phyloP scores from a whole-genome alignment of 257 asterid species.

The Catharanthus roseus region DNA sequence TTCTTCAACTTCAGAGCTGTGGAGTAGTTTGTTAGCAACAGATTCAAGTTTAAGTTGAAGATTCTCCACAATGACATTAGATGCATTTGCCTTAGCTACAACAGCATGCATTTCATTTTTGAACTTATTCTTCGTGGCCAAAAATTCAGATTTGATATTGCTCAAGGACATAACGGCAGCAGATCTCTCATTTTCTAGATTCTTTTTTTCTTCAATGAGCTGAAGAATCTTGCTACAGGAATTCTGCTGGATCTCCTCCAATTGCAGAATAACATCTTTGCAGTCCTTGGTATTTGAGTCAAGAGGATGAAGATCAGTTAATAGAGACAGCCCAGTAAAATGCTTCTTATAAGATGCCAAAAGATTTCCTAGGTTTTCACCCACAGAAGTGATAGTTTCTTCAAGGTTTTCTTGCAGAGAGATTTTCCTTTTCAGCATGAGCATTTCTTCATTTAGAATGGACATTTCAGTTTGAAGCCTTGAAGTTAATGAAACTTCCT shows the following conservation, averaged over 20 bases:
- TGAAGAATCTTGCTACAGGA: slow-evolving; percentile 35
- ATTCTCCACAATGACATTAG: slow-evolving; percentile 63
- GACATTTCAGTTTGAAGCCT: slow-evolving; percentile 46
- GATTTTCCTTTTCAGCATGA: slow-evolving; percentile 36
- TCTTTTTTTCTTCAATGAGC: slow-evolving; percentile 61
- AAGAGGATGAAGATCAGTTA: slow-evolving; percentile 22
- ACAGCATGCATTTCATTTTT: slow-evolving; percentile 41
- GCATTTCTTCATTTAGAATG: slow-evolving; percentile 40
- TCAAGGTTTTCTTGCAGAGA: slow-evolving; percentile 47
- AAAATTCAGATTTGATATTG: slow-evolving; percentile 54
- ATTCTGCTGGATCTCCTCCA: slow-evolving; percentile 60
- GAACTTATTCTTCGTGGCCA: slow-evolving; percentile 51
- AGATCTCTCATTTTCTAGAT: slow-evolving; percentile 49
- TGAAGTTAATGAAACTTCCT: slow-evolving; percentile 46
- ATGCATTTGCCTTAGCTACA: slow-evolving; percentile 44
- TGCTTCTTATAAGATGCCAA: slow-evolving; percentile 39
- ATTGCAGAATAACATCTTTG: slow-evolving; percentile 42
- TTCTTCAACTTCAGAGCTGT: slow-evolving; percentile 56
- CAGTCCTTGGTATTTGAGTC: slow-evolving; percentile 30
- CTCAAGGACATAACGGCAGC: slow-evolving; percentile 47
- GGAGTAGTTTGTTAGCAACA: slow-evolving; percentile 49
- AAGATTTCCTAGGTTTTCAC: slow-evolving; percentile 43
- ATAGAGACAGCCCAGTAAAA: slow-evolving; percentile 23
- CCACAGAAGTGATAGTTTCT: slow-evolving; percentile 40
- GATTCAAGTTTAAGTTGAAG: slow-evolving; percentile 70